These are phyloP conservation scores for Chaetoceros tenuissimus DNA, from an alignment of 108 stramenopile species.

Conservation along the genomic window DNA sequence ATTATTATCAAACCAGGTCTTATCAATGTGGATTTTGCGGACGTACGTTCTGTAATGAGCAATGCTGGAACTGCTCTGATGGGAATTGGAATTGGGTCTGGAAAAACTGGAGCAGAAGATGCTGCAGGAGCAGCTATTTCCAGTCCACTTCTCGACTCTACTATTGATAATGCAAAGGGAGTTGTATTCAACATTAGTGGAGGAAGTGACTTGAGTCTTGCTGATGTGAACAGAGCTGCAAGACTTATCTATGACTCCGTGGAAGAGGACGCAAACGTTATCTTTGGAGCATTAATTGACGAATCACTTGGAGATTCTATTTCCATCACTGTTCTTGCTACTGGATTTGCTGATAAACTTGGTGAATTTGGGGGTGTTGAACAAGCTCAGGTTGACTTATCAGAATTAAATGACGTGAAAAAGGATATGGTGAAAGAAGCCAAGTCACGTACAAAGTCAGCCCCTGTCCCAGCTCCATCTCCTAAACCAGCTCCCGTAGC, in stretches of 20 bases:
- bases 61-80: slow-evolving; percentile 73
- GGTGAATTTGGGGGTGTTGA: slow-evolving; percentile 13
- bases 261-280: slow-evolving; percentile 88
- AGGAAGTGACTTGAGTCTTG: slow-evolving; percentile 69
- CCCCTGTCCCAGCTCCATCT: neutral
- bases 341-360: slow-evolving; percentile 30
- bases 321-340: slow-evolving; percentile 44
- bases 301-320: slow-evolving; percentile 32
- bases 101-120: slow-evolving; percentile 35
- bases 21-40: slow-evolving; percentile 81
- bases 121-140: slow-evolving; percentile 61
- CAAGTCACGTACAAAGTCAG: neutral
- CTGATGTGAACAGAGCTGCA: slow-evolving; percentile 84
- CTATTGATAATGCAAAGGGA: slow-evolving; percentile 42
- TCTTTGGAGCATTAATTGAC: slow-evolving; percentile 70
- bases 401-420: slow-evolving; percentile 1
- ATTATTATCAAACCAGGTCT: slow-evolving; percentile 70
- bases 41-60: slow-evolving; percentile 70
- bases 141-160: slow-evolving; percentile 54
- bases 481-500: neutral
- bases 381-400: neutral
- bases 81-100: slow-evolving; percentile 56
- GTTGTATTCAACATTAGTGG: slow-evolving; percentile 77
- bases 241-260: slow-evolving; percentile 85
- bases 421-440: neutral